phyloP scores from a whole-genome alignment of 495 filamentous ascomycete species.

The Xylaria cubensis region DNA sequence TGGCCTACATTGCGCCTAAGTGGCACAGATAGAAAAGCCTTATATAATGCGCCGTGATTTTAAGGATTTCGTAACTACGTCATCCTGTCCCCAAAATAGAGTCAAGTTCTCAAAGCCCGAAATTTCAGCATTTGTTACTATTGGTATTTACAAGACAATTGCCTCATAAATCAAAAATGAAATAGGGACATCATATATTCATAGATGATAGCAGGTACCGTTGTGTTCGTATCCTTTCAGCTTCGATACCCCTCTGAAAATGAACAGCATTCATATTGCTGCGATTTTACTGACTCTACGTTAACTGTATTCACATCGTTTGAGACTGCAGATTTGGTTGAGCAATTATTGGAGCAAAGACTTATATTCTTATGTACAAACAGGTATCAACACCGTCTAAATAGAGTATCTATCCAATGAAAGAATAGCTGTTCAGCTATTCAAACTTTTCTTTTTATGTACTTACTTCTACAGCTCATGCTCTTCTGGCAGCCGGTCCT shows the following conservation, averaged over 20 bases:
- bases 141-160: not conserved
- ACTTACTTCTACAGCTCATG: not conserved
- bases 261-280: not conserved
- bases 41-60: not conserved
- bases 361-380: conserved; percentile 14
- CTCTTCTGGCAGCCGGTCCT: not conserved
- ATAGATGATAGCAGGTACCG: not conserved
- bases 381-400: conserved; percentile 12
- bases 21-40: too few species aligned
- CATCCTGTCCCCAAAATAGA: not conserved
- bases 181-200: not conserved
- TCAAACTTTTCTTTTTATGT: not conserved
- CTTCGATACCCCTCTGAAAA: not conserved
- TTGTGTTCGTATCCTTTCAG: not conserved
- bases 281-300: not conserved
- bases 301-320: not conserved
- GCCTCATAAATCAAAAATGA: not conserved
- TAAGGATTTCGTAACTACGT: not conserved
- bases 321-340: not conserved
- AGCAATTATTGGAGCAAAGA: not conserved
- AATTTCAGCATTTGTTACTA: not conserved
- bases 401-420: not conserved
- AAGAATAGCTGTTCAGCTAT: not conserved
- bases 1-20: too few species aligned
- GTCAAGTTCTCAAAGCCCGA: too few species aligned